Percentiles rank a stretch among this genome's conserved stretches.
Conservation (phyloP, 164 flowering plant genomes). For the Chimonanthus salicifolius region DNA sequence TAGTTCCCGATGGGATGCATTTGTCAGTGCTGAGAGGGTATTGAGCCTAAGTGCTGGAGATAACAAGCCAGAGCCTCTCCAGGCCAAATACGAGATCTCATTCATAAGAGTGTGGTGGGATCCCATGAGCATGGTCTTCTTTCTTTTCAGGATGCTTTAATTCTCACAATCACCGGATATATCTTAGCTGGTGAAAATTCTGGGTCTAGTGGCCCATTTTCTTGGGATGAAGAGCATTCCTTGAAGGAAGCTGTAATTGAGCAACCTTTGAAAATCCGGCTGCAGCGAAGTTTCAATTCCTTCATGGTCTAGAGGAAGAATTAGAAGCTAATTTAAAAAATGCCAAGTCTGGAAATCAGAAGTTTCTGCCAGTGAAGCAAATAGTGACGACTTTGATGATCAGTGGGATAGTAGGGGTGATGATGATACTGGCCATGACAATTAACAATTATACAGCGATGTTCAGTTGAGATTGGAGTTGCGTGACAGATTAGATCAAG, state of each 20-base stretch:
- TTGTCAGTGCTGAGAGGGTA: constrained; percentile 82
- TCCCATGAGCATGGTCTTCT: constrained; percentile 47
- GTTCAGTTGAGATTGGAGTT: constrained; percentile 88
- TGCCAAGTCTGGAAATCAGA: constrained; percentile 30
- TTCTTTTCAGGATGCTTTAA: constrained; percentile 71
- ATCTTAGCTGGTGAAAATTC: constrained; percentile 93
- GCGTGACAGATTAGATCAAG: constrained; percentile 79
- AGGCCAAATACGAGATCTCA: constrained; percentile 85
- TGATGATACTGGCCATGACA: constrained; percentile 45
- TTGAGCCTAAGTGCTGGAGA: constrained; percentile 73
- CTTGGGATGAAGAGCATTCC: constrained; percentile 95
- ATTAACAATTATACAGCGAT: constrained; percentile 47
- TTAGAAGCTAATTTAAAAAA: constrained; percentile 53
- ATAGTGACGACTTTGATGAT: constrained; percentile 69
- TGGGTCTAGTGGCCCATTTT: constrained; percentile 82
- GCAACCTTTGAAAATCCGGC: constrained; percentile 75
- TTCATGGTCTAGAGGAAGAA: constrained; percentile 63
- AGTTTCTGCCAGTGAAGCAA: constrained; percentile 25
- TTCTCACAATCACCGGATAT: constrained; percentile 66
- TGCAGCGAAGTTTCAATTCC: constrained; percentile 60
- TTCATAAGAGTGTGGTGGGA: constrained; percentile 55
- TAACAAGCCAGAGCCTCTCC: constrained; percentile 85
- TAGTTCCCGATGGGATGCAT: constrained; percentile 74
- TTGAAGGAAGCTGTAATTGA: constrained; percentile 85
- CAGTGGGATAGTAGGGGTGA: constrained; percentile 95